Percentiles rank a stretch among this genome's conserved stretches.
These are phyloP conservation scores for Tarenaya hassleriana DNA, from an alignment of 345 rosid species.

Conservation along the genomic window DNA sequence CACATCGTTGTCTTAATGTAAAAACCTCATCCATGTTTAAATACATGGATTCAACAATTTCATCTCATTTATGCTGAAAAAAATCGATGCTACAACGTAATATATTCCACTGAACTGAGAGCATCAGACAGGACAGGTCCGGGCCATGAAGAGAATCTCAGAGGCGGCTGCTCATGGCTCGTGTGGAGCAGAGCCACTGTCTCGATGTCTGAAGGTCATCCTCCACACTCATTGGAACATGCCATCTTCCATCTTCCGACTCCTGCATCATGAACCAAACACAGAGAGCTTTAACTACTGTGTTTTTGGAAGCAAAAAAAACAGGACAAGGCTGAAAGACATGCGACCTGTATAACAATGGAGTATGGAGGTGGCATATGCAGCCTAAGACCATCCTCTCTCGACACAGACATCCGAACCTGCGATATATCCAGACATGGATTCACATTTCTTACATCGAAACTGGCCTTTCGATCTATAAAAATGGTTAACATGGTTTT, in stretches of 20 bases:
- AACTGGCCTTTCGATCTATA: background rate
- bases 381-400: constrained; percentile 37
- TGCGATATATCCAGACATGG: constrained; percentile 22
- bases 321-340: too few relatives aligned
- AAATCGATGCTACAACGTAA: too few relatives aligned
- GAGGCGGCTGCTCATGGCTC: constrained; percentile 30
- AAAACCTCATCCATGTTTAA: too few relatives aligned
- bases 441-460: background rate
- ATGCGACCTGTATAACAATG: constrained; percentile 74
- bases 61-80: too few relatives aligned
- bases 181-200: constrained; percentile 69
- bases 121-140: too few relatives aligned
- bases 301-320: too few relatives aligned
- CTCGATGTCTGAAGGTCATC: constrained; percentile 66
- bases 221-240: constrained; percentile 55
- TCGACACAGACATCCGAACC: constrained; percentile 59
- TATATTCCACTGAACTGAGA: too few relatives aligned
- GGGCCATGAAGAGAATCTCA: too few relatives aligned
- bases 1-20: too few relatives aligned
- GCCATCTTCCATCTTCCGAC: constrained; percentile 85
- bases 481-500: too few relatives aligned
- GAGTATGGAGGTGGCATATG: constrained; percentile 97
- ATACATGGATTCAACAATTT: too few relatives aligned
- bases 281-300: too few relatives aligned
- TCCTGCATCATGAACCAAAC: constrained; percentile 70